phyloP scores from a whole-genome alignment of 108 stramenopile species.

The Cylindrotheca closterium region DNA sequence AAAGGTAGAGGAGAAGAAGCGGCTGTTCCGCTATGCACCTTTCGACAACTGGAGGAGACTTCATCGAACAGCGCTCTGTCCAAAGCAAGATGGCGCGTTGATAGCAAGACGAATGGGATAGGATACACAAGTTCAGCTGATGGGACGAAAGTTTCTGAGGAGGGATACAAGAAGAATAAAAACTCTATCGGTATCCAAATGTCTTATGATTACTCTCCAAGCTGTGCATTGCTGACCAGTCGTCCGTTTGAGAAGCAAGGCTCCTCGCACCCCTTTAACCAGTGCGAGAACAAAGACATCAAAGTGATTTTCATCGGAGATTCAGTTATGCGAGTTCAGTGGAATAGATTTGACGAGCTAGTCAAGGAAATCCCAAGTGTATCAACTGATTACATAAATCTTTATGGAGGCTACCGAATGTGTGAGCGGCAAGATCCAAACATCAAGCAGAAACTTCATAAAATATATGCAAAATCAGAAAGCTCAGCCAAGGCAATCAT shows the following conservation, averaged over 20 bases:
- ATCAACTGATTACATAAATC: constrained; percentile 3
- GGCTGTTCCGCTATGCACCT: constrained; percentile 24
- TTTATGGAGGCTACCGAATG: constrained; percentile 24
- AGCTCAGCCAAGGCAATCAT: constrained; percentile 44
- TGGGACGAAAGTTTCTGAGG: constrained; percentile 27
- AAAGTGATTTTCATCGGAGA: constrained; percentile 80
- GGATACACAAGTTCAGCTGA: constrained; percentile 18
- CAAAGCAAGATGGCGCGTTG: constrained; percentile 28
- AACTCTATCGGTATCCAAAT: constrained; percentile 67
- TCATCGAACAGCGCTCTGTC: constrained; percentile 21
- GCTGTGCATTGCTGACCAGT: constrained; percentile 6
- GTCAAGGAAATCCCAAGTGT: constrained; percentile 9
- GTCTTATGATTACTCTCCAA: constrained; percentile 20
- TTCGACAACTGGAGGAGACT: constrained; percentile 25
- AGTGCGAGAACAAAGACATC: constrained; percentile 21
- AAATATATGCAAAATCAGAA: constrained; percentile 4
- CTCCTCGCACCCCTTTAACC: constrained; percentile 3
- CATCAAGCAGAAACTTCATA: constrained; percentile 2
- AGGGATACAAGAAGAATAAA: constrained; percentile 46
- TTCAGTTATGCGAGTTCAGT: constrained; percentile 65
- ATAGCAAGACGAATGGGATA: constrained; percentile 16
- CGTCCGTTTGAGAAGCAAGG: background rate
- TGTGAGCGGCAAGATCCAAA: constrained; percentile 13
- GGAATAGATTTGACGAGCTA: constrained; percentile 24
- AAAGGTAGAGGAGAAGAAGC: constrained; percentile 5